Conservation (phyloP, 2,329 filamentous ascomycete genomes). For the Nannizzia gypsea region DNA sequence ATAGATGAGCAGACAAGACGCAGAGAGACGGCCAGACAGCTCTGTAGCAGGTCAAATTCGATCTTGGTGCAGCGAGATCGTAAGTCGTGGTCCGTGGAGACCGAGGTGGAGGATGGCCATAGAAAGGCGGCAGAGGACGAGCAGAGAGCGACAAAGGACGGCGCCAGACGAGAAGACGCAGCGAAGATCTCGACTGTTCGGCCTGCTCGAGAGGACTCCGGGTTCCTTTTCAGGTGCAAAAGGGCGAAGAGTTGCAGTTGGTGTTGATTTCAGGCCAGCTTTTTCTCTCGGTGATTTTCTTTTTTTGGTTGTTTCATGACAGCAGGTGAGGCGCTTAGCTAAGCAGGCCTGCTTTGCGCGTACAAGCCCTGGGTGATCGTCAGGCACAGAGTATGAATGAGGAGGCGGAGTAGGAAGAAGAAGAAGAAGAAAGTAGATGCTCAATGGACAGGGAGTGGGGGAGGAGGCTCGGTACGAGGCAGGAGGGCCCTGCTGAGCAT, state of each 20-base stretch:
- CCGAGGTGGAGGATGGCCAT: slow-evolving; percentile 5
- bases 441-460: neutral
- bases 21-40: neutral
- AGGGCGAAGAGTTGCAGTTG: neutral
- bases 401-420: neutral
- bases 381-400: neutral
- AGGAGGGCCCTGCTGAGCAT: neutral
- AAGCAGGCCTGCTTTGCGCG: neutral
- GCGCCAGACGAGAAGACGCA: neutral
- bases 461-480: neutral
- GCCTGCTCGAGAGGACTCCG: neutral
- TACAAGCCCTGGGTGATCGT: neutral
- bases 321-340: neutral
- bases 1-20: neutral
- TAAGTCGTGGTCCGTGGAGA: slow-evolving; percentile 1
- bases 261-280: slow-evolving; percentile 2
- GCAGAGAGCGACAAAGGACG: neutral
- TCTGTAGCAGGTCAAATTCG: neutral
- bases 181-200: neutral
- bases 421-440: neutral
- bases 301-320: slow-evolving; percentile 3
- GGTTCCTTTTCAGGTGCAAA: neutral
- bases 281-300: neutral
- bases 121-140: neutral
- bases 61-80: neutral